phyloP scores from a whole-genome alignment of 768 basidiomycete species.

The Lactarius psammicola region DNA sequence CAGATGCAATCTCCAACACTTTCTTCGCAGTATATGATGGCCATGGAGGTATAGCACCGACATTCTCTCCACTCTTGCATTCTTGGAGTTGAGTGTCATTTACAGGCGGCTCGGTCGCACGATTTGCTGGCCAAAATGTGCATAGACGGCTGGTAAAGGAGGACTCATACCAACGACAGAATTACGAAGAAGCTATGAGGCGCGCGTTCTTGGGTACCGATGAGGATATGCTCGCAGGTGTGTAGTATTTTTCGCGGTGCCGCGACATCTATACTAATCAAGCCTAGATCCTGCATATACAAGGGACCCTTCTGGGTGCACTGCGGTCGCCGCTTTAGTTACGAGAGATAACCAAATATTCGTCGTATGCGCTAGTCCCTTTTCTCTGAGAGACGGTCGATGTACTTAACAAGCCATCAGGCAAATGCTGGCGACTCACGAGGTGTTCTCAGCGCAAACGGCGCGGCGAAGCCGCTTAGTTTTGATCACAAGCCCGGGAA shows the following conservation, averaged over 20 bases:
- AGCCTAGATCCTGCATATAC: slow-evolving; percentile 75
- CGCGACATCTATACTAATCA: background rate
- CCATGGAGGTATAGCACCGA: slow-evolving; percentile 74
- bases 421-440: slow-evolving; percentile 98
- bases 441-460: slow-evolving; percentile 80
- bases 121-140: slow-evolving; percentile 81
- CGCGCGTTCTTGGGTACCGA: slow-evolving; percentile 91
- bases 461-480: slow-evolving; percentile 84
- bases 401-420: slow-evolving; percentile 41
- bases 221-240: slow-evolving; percentile 86
- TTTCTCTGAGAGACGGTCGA: background rate
- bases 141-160: slow-evolving; percentile 75
- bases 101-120: slow-evolving; percentile 78
- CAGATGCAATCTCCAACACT: slow-evolving; percentile 50
- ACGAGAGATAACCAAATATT: slow-evolving; percentile 76
- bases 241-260: slow-evolving; percentile 31
- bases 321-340: slow-evolving; percentile 85
- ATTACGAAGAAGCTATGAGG: slow-evolving; percentile 79
- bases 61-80: slow-evolving; percentile 13
- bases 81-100: slow-evolving; percentile 9
- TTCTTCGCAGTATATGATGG: slow-evolving; percentile 99
- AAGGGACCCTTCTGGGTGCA: slow-evolving; percentile 94
- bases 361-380: slow-evolving; percentile 53
- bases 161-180: slow-evolving; percentile 63
- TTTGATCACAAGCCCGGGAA: slow-evolving; percentile 96